A percentile compares a stretch with the other conserved stretches of the same genome.
Conservation (phyloP, 805 yeast species). For the Debaryomyces hansenii region DNA sequence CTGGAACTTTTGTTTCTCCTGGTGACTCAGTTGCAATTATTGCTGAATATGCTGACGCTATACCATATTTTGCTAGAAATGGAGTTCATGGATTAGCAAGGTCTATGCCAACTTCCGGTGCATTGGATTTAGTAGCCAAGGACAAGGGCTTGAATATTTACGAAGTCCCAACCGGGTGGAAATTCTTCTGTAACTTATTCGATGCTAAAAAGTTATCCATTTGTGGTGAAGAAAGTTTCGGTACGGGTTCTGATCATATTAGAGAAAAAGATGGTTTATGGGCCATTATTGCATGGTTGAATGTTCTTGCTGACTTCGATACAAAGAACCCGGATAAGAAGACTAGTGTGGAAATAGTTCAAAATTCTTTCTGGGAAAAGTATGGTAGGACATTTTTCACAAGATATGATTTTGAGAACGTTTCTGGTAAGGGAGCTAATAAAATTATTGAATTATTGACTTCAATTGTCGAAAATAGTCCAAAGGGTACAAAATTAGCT, state of each 20-base stretch:
- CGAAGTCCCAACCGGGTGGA: constrained; percentile 99
- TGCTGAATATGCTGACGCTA: constrained; percentile 83
- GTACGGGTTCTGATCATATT: constrained; percentile 96
- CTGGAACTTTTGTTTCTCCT: constrained; percentile 91
- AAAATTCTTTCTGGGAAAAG: constrained; percentile 80
- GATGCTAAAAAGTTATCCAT: constrained; percentile 91
- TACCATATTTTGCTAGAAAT: constrained; percentile 85
- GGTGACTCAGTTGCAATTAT: constrained; percentile 98
- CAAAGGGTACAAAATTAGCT: constrained; percentile 50
- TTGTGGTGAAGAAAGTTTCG: constrained; percentile 98
- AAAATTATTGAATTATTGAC: constrained; percentile 55
- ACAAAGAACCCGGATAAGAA: constrained; percentile 52
- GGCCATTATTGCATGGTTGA: constrained; percentile 98
- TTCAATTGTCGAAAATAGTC: constrained; percentile 25
- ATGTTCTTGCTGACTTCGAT: constrained; percentile 84
- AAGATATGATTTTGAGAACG: constrained; percentile 90
- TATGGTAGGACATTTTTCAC: constrained; percentile 98
- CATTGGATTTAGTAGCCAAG: constrained; percentile 88
- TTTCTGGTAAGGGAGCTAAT: constrained; percentile 71
- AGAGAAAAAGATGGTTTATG: constrained; percentile 98
- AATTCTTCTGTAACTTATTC: constrained; percentile 92
- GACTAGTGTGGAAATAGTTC: constrained; percentile 77
- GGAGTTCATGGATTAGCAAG: constrained; percentile 94
- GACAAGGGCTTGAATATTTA: constrained; percentile 71
- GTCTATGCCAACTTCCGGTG: constrained; percentile 96